Conservation (phyloP, 768 basidiomycete genomes). For the Gymnopilus junonius region DNA sequence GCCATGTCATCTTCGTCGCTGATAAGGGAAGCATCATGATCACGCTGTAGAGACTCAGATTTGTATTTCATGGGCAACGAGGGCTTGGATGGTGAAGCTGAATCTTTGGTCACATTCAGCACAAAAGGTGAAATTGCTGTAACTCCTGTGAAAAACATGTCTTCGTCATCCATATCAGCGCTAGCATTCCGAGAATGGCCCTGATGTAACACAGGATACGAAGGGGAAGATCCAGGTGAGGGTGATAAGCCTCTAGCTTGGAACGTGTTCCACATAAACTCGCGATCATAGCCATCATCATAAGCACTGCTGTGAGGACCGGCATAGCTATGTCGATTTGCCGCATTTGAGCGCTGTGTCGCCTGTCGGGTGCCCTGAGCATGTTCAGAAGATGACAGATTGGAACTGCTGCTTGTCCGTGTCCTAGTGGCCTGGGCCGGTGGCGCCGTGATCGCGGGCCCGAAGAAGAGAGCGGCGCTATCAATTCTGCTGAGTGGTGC, state of each 20-base stretch:
- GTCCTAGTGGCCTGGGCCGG: conserved; percentile 23
- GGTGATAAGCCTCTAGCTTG: conserved; percentile 42
- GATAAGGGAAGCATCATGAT: conserved; percentile 33
- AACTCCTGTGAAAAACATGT: conserved; percentile 56
- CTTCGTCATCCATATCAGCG: conserved; percentile 49
- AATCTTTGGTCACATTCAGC: conserved; percentile 57
- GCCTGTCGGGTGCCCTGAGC: conserved; percentile 25
- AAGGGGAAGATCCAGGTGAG: conserved; percentile 59
- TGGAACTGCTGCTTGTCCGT: conserved; percentile 14
- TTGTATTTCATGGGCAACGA: conserved; percentile 70
- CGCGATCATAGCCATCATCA: conserved; percentile 22
- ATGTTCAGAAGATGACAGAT: not conserved
- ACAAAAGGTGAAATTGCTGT: conserved; percentile 54
- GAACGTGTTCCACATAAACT: conserved; percentile 42
- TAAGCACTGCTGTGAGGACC: conserved; percentile 43
- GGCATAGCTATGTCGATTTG: conserved; percentile 70
- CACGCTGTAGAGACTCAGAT: conserved; percentile 57
- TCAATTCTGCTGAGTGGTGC: conserved; percentile 54
- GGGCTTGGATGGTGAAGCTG: conserved; percentile 58
- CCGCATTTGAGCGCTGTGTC: conserved; percentile 31
- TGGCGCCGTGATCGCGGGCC: conserved; percentile 49
- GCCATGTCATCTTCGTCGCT: conserved; percentile 60
- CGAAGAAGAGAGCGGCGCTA: conserved; percentile 72
- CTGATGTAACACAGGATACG: conserved; percentile 18
- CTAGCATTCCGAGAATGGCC: conserved; percentile 28